Percentiles rank a stretch among this genome's conserved stretches.
phyloP scores from a whole-genome alignment of 2,329 filamentous ascomycete species.

The Waltergamsia citrina region DNA sequence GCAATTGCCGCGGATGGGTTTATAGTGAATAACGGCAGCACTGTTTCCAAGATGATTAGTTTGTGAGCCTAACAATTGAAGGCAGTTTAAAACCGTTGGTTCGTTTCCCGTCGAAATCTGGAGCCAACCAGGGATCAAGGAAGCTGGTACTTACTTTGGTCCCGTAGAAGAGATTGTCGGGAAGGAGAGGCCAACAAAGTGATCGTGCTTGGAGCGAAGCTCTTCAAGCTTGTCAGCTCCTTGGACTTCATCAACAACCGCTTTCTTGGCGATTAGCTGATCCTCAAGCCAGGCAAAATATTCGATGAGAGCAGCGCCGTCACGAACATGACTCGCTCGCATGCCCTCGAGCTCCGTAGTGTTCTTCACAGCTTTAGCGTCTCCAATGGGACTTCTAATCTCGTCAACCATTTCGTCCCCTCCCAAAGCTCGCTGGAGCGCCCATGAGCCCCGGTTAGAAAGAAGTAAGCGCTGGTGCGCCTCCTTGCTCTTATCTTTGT shows the following conservation, averaged over 20 bases:
- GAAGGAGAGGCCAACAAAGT: constrained; percentile 87
- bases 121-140: no score
- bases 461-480: constrained; percentile 56
- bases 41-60: constrained; percentile 32
- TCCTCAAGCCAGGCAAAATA: constrained; percentile 97
- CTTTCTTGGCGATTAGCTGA: constrained; percentile 66
- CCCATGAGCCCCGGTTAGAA: constrained; percentile 89
- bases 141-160: constrained; percentile 42
- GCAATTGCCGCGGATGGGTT: constrained; percentile 74
- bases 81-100: no score
- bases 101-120: no score
- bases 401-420: constrained; percentile 82
- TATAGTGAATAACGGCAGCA: constrained; percentile 93
- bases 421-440: constrained; percentile 74
- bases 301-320: constrained; percentile 81
- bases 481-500: constrained; percentile 9
- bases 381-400: constrained; percentile 73
- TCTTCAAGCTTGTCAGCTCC: constrained; percentile 87
- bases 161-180: constrained; percentile 94
- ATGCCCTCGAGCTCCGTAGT: constrained; percentile 83
- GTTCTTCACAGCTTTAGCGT: constrained; percentile 94
- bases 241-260: constrained; percentile 73
- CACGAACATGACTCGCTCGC: constrained; percentile 86
- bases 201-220: constrained; percentile 55
- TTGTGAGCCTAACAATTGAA: no score